Evolutionary conservation across 257 asterid species (phyloP), one percentile per base, ranked within the genome.

Genomic region (Solanum piurae): DNA sequence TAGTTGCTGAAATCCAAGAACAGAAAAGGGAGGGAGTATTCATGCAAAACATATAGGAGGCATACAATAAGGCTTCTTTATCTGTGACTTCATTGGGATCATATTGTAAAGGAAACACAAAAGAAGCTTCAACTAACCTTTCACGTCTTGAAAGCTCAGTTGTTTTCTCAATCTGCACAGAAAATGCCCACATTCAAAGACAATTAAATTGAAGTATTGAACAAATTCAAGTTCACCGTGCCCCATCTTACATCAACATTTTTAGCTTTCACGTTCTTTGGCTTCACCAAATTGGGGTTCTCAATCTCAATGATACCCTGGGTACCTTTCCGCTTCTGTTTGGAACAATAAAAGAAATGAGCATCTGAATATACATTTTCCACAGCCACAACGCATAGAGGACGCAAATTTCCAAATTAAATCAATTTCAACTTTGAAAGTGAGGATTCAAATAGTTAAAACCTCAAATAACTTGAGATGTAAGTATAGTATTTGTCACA

Each of bases 241-340:
- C 76, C 18, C 49, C 66, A n/a, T 60, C 96, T 91, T 87, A 96
- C 99, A 92, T 96, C 98, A 88, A 89, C 92, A 88, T 96, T 96
- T 88, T 91, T 96, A 75, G 98, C 98, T 93, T 96, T 95, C 95
- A 96, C 10, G 75, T 91, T 95, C 93, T 96, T 96, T 72, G 97
- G 93, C 94, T 92, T 95, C 33, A 58, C 94, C 93, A 92, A 74
- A 92, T 96, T 96, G 36, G 99, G 99, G 91, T 96, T 96, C 31
- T 95, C 96, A 86, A 95, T 92, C 91, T 94, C 92, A 92, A 96
- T 95, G 68, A 94, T 88, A 79, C 98, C 98, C 90, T 96, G 91
- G 23, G 98, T 88, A 44, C 98, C 99, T 89, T 96, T 96, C 37
- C 46, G 89, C 93, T 95, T 94, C 98, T 96, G 93, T 86, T n/a